phyloP scores from a whole-genome alignment of 2,329 filamentous ascomycete species.

The Blumeria hordei region DNA sequence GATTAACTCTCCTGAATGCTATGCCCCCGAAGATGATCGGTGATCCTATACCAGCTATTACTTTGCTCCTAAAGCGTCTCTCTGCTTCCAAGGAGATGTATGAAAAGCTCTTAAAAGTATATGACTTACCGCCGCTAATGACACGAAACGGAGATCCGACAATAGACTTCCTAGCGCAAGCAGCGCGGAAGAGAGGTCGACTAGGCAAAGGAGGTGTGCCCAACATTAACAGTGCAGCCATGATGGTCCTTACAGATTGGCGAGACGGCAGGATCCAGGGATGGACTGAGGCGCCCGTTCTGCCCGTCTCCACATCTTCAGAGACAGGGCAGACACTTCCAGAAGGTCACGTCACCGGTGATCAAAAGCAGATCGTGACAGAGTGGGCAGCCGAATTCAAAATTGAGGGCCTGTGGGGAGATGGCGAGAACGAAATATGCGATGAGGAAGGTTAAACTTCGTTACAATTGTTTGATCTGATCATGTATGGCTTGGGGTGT shows the following conservation, averaged over 20 bases:
- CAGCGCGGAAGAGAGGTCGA: slow-evolving; percentile 76
- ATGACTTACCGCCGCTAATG: slow-evolving; percentile 62
- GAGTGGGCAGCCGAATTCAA: slow-evolving; percentile 92
- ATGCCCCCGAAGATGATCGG: slow-evolving; percentile 85
- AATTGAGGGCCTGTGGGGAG: slow-evolving; percentile 76
- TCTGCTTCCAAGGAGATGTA: slow-evolving; percentile 49
- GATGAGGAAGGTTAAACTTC: no score
- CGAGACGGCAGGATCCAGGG: slow-evolving; percentile 84
- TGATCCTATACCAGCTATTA: slow-evolving; percentile 72
- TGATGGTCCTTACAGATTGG: slow-evolving; percentile 92
- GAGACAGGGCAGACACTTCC: slow-evolving; percentile 12
- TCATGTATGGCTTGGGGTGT: neutral
- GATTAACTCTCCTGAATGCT: slow-evolving; percentile 71
- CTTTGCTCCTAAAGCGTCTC: slow-evolving; percentile 59
- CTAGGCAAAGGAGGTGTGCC: slow-evolving; percentile 76
- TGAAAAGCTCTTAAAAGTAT: slow-evolving; percentile 57
- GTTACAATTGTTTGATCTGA: no score
- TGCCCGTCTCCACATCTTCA: slow-evolving; percentile 25
- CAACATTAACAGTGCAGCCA: slow-evolving; percentile 68
- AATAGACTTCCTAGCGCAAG: slow-evolving; percentile 81
- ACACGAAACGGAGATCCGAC: slow-evolving; percentile 48
- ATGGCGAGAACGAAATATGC: slow-evolving; percentile 18
- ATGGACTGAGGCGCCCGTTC: slow-evolving; percentile 56
- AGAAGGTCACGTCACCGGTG: slow-evolving; percentile 22
- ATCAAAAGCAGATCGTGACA: slow-evolving; percentile 71